Base-by-base conservation (phyloP, 2,329 filamentous ascomycete species). In the Cladophialophora bantiana region DNA sequence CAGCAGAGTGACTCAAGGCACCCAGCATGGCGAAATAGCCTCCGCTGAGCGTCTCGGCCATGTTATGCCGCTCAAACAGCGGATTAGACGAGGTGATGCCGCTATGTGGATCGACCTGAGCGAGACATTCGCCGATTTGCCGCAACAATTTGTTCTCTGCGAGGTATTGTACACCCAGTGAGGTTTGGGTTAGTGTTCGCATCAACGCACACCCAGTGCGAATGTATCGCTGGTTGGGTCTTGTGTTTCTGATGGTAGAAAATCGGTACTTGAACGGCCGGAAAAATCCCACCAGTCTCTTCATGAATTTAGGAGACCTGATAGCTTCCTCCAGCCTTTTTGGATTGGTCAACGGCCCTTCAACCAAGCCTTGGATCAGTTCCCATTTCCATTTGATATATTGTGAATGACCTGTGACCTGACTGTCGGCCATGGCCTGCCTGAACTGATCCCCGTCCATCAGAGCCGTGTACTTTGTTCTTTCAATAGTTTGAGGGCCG, bases 351-450 rank as follows among this genome's bases (percentile, higher is more conserved):
- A 99, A 80, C 0, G 96, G 95, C 0, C 95, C 96, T 76, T 98
- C 94, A 40, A 99, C 94, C 60, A 98, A 89, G 73, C 90, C 91
- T 66, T 94, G 86, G 50, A 99, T 93, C 42, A 96, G 83, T 68
- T 96, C 93, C 95, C 96, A 99, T 76, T 96, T 94, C 95, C 95
- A 99, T 77, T 99, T 99, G 45, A 88, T 84, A 74, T 91, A 97
- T 73, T 96, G 97, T 68, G 93, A 93, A 67, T 92, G 95, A 69
- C 90, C 92, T 54, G 98, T 82, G 1, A 99, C 93, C 62, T 93
- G 89, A 3, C 92, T 95, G 68, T 98, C 83, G 45, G 85, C 77
- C 75, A 90, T 85, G 34, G 87, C 80, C 62, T 83, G 84, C 50
- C 88, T 83, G 72, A 90, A 90, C 62, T 85, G 83, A 0, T 83